Evolutionary conservation across 306 rosid species (phyloP), one percentile per base, ranked within the genome.

Genomic region (Prunus dulcis): DNA sequence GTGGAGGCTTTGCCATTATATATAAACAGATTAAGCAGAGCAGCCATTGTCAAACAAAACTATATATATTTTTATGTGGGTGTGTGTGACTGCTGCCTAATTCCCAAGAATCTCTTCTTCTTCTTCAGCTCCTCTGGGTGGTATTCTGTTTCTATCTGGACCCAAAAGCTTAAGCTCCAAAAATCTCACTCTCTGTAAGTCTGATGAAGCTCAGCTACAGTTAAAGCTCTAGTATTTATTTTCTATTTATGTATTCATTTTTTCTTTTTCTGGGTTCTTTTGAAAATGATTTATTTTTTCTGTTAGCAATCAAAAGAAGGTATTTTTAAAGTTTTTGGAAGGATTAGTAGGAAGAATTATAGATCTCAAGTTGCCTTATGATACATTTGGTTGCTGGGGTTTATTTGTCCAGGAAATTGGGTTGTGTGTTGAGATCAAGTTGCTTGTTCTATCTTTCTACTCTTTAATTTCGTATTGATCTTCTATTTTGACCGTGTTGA

Each of bases 141-240:
- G 0, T 65, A 38, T 27, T 58, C 45, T 38, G 51, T 61, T 64
- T 68, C 28, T 80, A 14, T 66, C 63, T 66, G 69, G 51, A 47
- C 23, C 32, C 25, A 17, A 67, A 67, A 69, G 15, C 64, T 67
- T 17, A 15, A 62, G n/a, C 71, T 77, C 84, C 73, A 52, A 76
- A 74, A 28, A 32, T 10, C 79, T 56, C 68, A 17, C 62, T 79
- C 56, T 79, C 52, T 72, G 95, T 86, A 86, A 88, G 95, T 88
- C 69, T 74, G 5, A 32, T 56, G 27, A 56, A n/a, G 62, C 52
- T 56, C 47, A 46, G 14, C 69, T 22, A 9, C 58, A 11, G 45
- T 61, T 46, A 13, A 74, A 61, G 67, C 47, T 46, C 20, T 47
- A 41, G 56, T 23, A 71, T 79, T 34, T 69, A 67, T 55, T 74